Evolutionary conservation across 2,329 filamentous ascomycete genomes (phyloP), one percentile per base, ranked within the genome.

Genomic region (Stachybotrys chlorohalonatus): DNA sequence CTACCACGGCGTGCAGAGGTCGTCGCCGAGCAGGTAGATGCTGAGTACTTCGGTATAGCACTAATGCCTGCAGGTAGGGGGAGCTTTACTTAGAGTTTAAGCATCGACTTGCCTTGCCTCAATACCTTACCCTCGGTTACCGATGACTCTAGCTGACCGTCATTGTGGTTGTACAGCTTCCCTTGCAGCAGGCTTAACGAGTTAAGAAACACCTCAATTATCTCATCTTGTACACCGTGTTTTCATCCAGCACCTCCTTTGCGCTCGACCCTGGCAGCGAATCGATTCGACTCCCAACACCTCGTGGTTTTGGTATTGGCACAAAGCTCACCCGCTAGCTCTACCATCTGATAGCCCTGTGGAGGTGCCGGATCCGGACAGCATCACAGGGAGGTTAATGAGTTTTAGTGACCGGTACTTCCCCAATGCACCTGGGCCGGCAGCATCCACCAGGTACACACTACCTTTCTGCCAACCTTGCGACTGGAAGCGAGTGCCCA

Each of bases 261-360:
- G 39, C 46, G 15, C 46, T 8, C 17, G 7, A 16, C 16, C 46
- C 16, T n/a, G 45, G 31, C 52, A 53, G 49, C 56, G 54, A 54
- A 53, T 57, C 52, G 52, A 57, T 53, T 53, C 51, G 31, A 46
- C 39, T 55, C 36, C 45, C 54, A 47, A 30, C 54, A 52, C 56
- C 56, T 57, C 54, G 56, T 57, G 56, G 56, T 17, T 32, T 30
- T 16, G 24, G 15, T 51, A 15, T 16, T 51, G 36, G 36, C 36
- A 42, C 36, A 13, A 13, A 5, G 8, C 13, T 13, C 36, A 42
- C 36, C 36, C 36, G 36, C 13, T 24, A 4, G 24, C 24, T 24
- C 24, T 24, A 4, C 24, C 24, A 24, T 24, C 24, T 24, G 24
- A 42, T 42, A 9, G 36, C 36, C 36, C 36, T 42, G 36, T 13